Conservation (phyloP, 1,139 yeast genomes). For the Geotrichum phurueaensis region DNA sequence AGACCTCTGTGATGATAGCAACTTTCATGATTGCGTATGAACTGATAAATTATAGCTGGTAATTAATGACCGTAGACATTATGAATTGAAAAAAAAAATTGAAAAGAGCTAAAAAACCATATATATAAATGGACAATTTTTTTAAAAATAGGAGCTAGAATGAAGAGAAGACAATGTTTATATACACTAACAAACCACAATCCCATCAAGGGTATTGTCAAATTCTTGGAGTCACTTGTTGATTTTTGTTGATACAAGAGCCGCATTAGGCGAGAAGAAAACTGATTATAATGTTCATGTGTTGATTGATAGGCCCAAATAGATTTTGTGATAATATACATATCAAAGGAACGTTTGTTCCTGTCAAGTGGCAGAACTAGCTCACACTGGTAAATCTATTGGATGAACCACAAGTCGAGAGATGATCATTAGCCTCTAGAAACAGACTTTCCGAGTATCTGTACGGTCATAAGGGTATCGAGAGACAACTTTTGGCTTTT, state of each 20-base stretch:
- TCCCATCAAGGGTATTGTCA: not conserved
- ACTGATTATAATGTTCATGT: not conserved
- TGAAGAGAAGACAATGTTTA: not conserved
- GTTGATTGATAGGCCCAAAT: not conserved
- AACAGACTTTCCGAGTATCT: not conserved
- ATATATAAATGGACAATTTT: not conserved
- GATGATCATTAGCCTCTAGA: not conserved
- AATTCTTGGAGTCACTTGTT: not conserved
- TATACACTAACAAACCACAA: not conserved
- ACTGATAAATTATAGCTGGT: not conserved
- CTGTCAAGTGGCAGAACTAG: not conserved
- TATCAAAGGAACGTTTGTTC: not conserved
- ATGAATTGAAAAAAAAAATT: not conserved
- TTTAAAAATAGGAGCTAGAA: not conserved
- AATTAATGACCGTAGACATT: not conserved
- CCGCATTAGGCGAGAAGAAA: not conserved
- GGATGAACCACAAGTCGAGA: not conserved
- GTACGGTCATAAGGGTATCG: not conserved
- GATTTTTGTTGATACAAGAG: not conserved
- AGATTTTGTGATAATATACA: not conserved
- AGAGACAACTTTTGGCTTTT: not conserved
- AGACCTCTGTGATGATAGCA: conserved; percentile 18
- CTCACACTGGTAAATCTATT: not conserved
- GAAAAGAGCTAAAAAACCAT: not conserved
- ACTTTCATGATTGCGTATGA: not conserved